Conservation (phyloP, 2,329 filamentous ascomycete species). For the Diplodia intermedia region DNA sequence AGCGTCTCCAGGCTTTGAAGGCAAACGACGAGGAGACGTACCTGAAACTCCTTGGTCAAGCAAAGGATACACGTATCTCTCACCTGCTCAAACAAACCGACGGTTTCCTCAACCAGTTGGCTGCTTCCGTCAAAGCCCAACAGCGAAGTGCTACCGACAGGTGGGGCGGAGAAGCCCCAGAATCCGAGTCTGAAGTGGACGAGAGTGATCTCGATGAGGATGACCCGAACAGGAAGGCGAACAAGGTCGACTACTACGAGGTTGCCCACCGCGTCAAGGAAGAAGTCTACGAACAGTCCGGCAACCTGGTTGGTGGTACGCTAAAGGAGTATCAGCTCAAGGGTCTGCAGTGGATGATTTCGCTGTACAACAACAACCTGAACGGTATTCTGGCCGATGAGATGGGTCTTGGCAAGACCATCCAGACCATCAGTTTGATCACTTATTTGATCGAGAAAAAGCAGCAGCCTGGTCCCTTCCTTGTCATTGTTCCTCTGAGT, state of each 20-base stretch:
- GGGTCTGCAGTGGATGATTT: slow-evolving; percentile 99
- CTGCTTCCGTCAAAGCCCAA: slow-evolving; percentile 91
- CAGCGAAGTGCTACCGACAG: slow-evolving; percentile 82
- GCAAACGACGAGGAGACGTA: slow-evolving; percentile 99
- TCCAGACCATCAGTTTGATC: slow-evolving; percentile 97
- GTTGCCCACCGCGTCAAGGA: slow-evolving; percentile 96
- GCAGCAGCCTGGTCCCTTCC: slow-evolving; percentile 85
- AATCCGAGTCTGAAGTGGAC: slow-evolving; percentile 63
- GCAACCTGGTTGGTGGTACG: slow-evolving; percentile 86
- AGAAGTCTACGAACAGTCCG: slow-evolving; percentile 82
- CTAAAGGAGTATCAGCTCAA: slow-evolving; percentile 98
- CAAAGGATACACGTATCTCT: slow-evolving; percentile 98
- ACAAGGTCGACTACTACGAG: slow-evolving; percentile 98
- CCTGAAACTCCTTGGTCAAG: slow-evolving; percentile 94
- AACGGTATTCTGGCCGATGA: slow-evolving; percentile 98
- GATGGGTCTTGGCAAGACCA: slow-evolving; percentile 99
- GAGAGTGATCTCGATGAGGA: slow-evolving; percentile 73
- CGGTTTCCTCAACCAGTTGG: slow-evolving; percentile 94
- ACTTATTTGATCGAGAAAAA: slow-evolving; percentile 98
- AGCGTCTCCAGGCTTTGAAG: slow-evolving; percentile 98
- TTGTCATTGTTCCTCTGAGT: slow-evolving; percentile 96
- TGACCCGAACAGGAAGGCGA: slow-evolving; percentile 68
- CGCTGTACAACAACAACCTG: slow-evolving; percentile 99
- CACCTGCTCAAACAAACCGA: slow-evolving; percentile 97
- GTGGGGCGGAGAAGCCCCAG: slow-evolving; percentile 70